phyloP scores from a whole-genome alignment of 1,284 basidiomycete genomes.

The Blastosporella zonata region DNA sequence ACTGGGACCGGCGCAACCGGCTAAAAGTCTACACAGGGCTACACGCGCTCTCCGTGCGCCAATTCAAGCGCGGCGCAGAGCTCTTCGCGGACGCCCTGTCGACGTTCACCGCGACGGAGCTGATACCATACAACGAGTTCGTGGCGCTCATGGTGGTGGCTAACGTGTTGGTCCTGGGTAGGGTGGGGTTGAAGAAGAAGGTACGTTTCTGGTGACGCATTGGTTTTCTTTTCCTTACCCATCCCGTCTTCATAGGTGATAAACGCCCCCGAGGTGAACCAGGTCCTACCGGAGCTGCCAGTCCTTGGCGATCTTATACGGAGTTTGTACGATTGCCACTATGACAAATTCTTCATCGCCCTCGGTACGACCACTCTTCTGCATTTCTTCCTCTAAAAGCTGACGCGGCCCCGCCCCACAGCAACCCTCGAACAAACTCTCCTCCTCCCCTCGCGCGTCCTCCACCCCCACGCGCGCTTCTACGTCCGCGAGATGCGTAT shows the following conservation, averaged over 20 bases:
- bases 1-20: conserved; percentile 96
- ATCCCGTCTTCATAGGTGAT: too few relatives aligned
- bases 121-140: conserved; percentile 90
- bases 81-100: conserved; percentile 89
- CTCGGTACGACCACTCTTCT: conserved; percentile 51
- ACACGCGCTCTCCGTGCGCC: conserved; percentile 83
- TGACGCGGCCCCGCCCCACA: conserved; percentile 24
- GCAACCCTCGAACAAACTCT: conserved; percentile 87
- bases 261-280: conserved; percentile 66
- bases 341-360: conserved; percentile 91
- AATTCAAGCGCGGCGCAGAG: conserved; percentile 71
- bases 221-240: too few relatives aligned
- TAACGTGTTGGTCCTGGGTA: conserved; percentile 73
- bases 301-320: conserved; percentile 69
- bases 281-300: conserved; percentile 69
- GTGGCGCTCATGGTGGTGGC: conserved; percentile 85
- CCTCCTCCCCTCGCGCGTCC: conserved; percentile 82
- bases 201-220: conserved; percentile 33
- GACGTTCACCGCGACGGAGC: conserved; percentile 92
- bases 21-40: conserved; percentile 95
- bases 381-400: background rate
- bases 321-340: conserved; percentile 89
- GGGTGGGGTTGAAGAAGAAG: conserved; percentile 93
- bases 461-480: conserved; percentile 85
- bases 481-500: conserved; percentile 98